Conservation (phyloP, 2,329 filamentous ascomycete genomes). For the Corynespora cassiicola region DNA sequence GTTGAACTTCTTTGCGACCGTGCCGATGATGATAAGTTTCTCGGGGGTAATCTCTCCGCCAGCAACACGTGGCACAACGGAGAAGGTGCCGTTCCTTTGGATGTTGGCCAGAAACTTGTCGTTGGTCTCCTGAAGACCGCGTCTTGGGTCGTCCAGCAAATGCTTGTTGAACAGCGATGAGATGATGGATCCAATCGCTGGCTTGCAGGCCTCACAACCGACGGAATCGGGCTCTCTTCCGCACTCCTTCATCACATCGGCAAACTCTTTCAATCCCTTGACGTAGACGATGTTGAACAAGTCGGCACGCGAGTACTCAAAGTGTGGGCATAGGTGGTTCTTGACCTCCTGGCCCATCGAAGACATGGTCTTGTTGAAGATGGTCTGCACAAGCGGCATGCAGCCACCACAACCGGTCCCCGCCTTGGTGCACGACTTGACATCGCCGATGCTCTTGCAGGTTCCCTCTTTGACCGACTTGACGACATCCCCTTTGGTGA, state of each 20-base stretch:
- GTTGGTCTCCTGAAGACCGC: slow-evolving; percentile 88
- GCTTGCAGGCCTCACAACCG: slow-evolving; percentile 88
- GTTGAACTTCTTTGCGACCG: slow-evolving; percentile 82
- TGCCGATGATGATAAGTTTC: slow-evolving; percentile 81
- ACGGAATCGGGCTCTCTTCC: slow-evolving; percentile 75
- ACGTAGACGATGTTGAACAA: slow-evolving; percentile 90
- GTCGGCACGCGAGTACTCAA: slow-evolving; percentile 81
- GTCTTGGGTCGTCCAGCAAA: slow-evolving; percentile 72
- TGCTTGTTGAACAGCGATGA: slow-evolving; percentile 84
- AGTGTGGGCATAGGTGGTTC: slow-evolving; percentile 86
- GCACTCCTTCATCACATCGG: slow-evolving; percentile 77
- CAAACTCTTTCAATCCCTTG: slow-evolving; percentile 75
- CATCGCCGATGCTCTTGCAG: slow-evolving; percentile 80
- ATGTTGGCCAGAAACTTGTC: slow-evolving; percentile 89
- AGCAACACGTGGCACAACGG: slow-evolving; percentile 81
- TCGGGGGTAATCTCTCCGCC: slow-evolving; percentile 89
- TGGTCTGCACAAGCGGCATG: slow-evolving; percentile 84
- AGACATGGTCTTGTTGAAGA: slow-evolving; percentile 89
- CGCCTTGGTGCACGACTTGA: slow-evolving; percentile 91
- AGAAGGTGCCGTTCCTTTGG: slow-evolving; percentile 89
- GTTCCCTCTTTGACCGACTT: slow-evolving; percentile 75
- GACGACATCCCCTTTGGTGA: slow-evolving; percentile 82
- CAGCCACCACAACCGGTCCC: slow-evolving; percentile 91
- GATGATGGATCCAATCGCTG: slow-evolving; percentile 79
- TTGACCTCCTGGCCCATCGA: slow-evolving; percentile 86